phyloP scores from a whole-genome alignment of 1,284 basidiomycete species.

The Inonotus obliquus region DNA sequence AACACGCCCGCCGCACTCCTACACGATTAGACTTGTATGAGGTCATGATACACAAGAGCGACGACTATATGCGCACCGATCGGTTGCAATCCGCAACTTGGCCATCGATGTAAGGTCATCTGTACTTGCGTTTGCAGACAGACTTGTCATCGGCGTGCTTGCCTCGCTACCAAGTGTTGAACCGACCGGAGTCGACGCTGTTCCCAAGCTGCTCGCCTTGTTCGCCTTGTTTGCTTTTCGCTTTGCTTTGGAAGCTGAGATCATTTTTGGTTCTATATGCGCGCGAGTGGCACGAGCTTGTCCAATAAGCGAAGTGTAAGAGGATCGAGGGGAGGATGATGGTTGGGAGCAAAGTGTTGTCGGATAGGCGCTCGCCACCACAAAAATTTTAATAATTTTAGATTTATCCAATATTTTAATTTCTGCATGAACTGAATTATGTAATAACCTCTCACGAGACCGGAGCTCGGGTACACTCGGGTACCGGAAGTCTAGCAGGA shows the following conservation, averaged over 20 bases:
- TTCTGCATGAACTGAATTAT: no score
- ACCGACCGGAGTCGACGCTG: slow-evolving; percentile 40
- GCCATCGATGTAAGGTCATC: slow-evolving; percentile 81
- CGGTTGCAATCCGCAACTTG: slow-evolving; percentile 82
- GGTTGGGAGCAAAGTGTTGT: not conserved
- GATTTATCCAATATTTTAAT: not conserved
- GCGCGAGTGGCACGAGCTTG: no score
- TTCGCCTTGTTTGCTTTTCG: slow-evolving; percentile 85
- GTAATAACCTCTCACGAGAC: no score
- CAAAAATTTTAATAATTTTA: slow-evolving; percentile 2
- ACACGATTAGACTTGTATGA: slow-evolving; percentile 13
- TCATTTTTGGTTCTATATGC: slow-evolving; percentile 58
- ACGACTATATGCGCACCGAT: slow-evolving; percentile 51
- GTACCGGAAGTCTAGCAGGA: not conserved
- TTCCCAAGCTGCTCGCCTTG: slow-evolving; percentile 32
- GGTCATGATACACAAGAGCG: not conserved
- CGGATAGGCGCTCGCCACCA: slow-evolving; percentile 1
- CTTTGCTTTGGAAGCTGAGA: slow-evolving; percentile 80
- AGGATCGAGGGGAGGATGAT: no score
- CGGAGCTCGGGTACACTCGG: no score
- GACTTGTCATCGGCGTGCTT: slow-evolving; percentile 76
- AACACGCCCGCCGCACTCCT: slow-evolving; percentile 90
- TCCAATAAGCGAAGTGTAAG: no score
- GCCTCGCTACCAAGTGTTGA: slow-evolving; percentile 52
- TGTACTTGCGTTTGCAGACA: slow-evolving; percentile 68